Base-by-base conservation (phyloP, 169 alveolate genomes). In the Plasmodium knowlesi region DNA sequence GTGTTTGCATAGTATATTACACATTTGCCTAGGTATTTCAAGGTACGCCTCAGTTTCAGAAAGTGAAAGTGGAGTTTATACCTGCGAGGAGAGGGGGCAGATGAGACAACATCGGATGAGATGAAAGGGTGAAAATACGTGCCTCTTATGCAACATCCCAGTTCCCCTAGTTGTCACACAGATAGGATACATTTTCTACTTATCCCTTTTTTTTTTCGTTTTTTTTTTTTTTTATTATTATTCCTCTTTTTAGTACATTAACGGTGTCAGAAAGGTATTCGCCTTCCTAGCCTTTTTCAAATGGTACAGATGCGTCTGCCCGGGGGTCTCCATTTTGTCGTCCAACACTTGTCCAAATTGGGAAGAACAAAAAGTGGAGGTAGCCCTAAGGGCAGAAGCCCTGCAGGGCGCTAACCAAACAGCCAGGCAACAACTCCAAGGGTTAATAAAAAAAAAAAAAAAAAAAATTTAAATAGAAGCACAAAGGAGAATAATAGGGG, bases 11-110 rank as follows among this genome's bases (percentile, higher is more conserved):
- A 86, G 71, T 28, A 30, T 12, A 54, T 86, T 28, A 50, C 34
- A 28, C 71, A 86, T 12, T 74, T 74, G 5, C 93, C 93, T 32
- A 53, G 30, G 67, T 86, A 86, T 86, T 74, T 86, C 41, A 86
- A 74, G 32, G 34, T 5, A 28, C 80, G 93, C 16, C 43, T 74
- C 70, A 86, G 30, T 53, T 34, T 53, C 53, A 76, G 50, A 30
- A 86, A 41, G 28, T 34, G 53, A 41, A 86, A 74, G 39, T 86
- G 85, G 25, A 86, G 82, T 10, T 54, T 86, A 43, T 86, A 74
- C 93, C 93, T 86, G 46, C 5, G 41, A 9, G 30, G 70, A 74
- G 54, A 19, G 10, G 14, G 41, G 41, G 9, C 14, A 5, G n/a
- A 4, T 2, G 22, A n/a, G 37, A 28, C 10, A 67, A 67, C 14